phyloP scores from a whole-genome alignment of 169 alveolate genomes.

The Plasmodium billcollinsi region DNA sequence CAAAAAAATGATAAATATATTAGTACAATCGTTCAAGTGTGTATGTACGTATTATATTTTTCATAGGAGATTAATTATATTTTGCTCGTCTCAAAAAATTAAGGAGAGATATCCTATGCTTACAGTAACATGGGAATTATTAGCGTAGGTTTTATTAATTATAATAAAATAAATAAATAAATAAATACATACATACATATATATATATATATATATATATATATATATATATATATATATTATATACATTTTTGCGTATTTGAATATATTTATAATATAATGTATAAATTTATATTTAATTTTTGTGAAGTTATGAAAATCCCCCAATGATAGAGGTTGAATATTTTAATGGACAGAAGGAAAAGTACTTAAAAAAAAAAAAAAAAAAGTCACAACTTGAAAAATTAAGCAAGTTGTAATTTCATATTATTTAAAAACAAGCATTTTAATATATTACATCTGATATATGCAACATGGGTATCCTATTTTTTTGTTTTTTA shows the following conservation, averaged over 20 bases:
- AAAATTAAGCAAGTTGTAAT: background rate
- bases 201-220: too few species aligned
- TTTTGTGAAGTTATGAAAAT: constrained; percentile 58
- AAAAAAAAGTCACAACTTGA: background rate
- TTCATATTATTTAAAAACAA: too few species aligned
- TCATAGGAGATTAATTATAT: constrained; percentile 81
- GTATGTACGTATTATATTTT: background rate
- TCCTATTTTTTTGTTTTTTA: background rate
- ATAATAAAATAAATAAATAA: too few species aligned
- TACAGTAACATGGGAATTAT: constrained; percentile 86
- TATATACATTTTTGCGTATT: background rate
- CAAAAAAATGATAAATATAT: background rate
- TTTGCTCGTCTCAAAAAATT: constrained; percentile 83
- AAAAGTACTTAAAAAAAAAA: constrained; percentile 25
- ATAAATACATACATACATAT: too few species aligned
- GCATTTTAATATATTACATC: too few species aligned
- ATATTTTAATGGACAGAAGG: constrained; percentile 55
- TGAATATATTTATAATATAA: background rate
- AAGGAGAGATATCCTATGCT: constrained; percentile 82
- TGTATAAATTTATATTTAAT: background rate
- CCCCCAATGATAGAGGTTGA: constrained; percentile 75
- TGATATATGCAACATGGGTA: background rate
- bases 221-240: too few species aligned
- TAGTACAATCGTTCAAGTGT: too few species aligned
- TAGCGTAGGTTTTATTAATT: constrained; percentile 69